Base-by-base conservation (phyloP, 176 grass and related monocot genomes). In the Saccharum spontaneum region DNA sequence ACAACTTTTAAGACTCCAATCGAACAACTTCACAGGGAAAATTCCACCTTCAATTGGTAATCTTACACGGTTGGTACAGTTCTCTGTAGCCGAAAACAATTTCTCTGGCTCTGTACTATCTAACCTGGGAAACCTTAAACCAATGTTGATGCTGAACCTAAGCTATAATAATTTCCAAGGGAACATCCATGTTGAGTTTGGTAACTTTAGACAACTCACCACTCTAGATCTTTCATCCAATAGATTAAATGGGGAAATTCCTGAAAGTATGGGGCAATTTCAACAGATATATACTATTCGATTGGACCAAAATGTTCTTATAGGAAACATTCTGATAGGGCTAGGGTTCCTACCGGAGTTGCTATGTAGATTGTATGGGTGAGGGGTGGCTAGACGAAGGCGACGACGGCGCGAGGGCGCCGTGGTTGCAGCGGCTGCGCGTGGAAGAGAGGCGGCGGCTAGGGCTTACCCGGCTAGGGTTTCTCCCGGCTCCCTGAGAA, bases 261-360 rank as follows among this genome's bases (percentile, higher is more conserved):
- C 80, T 34, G 18, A 31, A 3, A 37, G 26, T 6, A 20, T 89
- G 2, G 81, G 84, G 0, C 11, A 60, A 1, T 91, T 57, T 18
- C 64, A 85, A 46, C 13, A 65, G 0, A 15, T 91, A 52, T 0
- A 61, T 2, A 50, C 4, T 9, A 78, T 94, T 8, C 24, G 17
- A 23, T 23, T 94, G 84, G 87, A 81, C 52, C 18, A 38, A 2
- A 94, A 94, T n/a, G 17, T 57, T 7, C 83, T 94, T 1, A n/a
- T 23, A 36, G 89, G 92, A 71, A 57, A 11, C 12, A 72, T 90
- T 76, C 84, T 81, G 16, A 13, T 0, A n/a, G n/a, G n/a, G n/a
- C n/a, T n/a, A n/a, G n/a, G n/a, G n/a, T n/a, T n/a, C n/a, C n/a
- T n/a, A n/a, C n/a, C n/a, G n/a, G n/a, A n/a, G n/a, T n/a, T n/a